phyloP scores from a whole-genome alignment of 257 asterid genomes.

The Thymus quinquecostatus region DNA sequence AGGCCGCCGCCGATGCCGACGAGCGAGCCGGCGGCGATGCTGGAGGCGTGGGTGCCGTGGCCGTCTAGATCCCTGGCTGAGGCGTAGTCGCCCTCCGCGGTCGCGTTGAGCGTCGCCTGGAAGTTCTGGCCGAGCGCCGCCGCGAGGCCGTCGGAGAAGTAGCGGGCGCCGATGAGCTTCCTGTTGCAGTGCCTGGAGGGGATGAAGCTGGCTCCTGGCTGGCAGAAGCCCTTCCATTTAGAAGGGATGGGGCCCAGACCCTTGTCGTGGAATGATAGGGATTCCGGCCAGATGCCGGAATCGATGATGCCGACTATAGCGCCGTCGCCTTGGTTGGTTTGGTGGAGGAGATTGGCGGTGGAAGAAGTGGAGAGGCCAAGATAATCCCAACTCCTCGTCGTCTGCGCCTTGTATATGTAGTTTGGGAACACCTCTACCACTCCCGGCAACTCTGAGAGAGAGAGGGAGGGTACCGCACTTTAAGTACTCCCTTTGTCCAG shows the following conservation, averaged over 20 bases:
- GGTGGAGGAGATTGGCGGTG: conserved; percentile 28
- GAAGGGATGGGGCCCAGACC: conserved; percentile 52
- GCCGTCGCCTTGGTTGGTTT: conserved; percentile 41
- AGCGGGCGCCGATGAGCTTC: conserved; percentile 54
- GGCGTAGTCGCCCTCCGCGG: conserved; percentile 26
- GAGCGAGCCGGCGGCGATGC: conserved; percentile 38
- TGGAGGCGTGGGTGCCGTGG: conserved; percentile 40
- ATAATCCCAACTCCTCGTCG: conserved; percentile 50
- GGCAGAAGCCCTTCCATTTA: conserved; percentile 46
- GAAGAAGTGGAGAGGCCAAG: conserved; percentile 41
- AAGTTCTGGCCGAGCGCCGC: neutral
- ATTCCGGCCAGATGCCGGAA: conserved; percentile 52
- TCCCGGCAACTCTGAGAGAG: conserved; percentile 36
- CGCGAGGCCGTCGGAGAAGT: conserved; percentile 34
- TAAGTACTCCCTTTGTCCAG: no score
- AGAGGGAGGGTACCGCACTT: neutral
- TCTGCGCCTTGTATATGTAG: conserved; percentile 37
- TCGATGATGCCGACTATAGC: conserved; percentile 47
- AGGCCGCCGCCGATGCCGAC: conserved; percentile 40
- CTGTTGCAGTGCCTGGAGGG: conserved; percentile 40
- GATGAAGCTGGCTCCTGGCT: conserved; percentile 31
- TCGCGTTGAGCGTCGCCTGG: conserved; percentile 10
- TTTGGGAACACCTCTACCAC: conserved; percentile 45
- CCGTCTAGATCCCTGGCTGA: conserved; percentile 42
- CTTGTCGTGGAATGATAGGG: conserved; percentile 36